These are phyloP conservation scores for Thymus mandschuricus DNA, from an alignment of 257 asterid genomes.

Conservation along the genomic window DNA sequence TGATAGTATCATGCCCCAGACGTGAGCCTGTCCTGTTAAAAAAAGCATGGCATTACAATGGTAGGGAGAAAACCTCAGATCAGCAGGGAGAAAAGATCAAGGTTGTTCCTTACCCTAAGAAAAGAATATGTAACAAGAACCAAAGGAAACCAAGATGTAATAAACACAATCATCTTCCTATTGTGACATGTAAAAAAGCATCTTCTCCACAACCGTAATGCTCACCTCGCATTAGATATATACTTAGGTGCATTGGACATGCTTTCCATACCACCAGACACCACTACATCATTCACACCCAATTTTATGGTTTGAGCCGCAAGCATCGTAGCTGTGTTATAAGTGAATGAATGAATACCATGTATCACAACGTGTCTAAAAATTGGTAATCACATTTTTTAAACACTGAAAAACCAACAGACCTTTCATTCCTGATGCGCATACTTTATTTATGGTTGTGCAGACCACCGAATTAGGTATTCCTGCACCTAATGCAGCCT, in stretches of 20 bases:
- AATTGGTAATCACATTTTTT: background rate
- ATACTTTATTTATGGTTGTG: slow-evolving; percentile 92
- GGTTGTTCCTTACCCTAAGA: background rate
- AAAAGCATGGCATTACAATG: slow-evolving; percentile 27
- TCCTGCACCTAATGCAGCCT: slow-evolving; percentile 96
- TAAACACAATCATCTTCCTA: slow-evolving; percentile 9
- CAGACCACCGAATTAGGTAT: slow-evolving; percentile 85
- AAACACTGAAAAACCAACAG: slow-evolving; percentile 18
- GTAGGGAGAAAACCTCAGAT: slow-evolving; percentile 7
- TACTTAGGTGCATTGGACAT: slow-evolving; percentile 97
- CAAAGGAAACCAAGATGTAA: slow-evolving; percentile 1
- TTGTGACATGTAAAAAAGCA: background rate
- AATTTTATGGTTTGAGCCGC: slow-evolving; percentile 81
- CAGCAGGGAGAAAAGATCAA: slow-evolving; percentile 16
- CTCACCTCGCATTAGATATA: slow-evolving; percentile 73
- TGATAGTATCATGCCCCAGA: slow-evolving; percentile 75
- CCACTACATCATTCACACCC: slow-evolving; percentile 83
- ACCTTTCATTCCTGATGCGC: slow-evolving; percentile 99
- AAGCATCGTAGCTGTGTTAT: slow-evolving; percentile 73
- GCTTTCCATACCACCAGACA: slow-evolving; percentile 98
- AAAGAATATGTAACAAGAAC: background rate
- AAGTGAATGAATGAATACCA: slow-evolving; percentile 6
- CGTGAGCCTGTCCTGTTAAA: slow-evolving; percentile 79
- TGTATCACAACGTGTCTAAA: slow-evolving; percentile 22
- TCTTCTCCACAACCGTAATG: slow-evolving; percentile 15